Base-by-base conservation (phyloP, 2,329 filamentous ascomycete species). In the Penicillium thymicola region DNA sequence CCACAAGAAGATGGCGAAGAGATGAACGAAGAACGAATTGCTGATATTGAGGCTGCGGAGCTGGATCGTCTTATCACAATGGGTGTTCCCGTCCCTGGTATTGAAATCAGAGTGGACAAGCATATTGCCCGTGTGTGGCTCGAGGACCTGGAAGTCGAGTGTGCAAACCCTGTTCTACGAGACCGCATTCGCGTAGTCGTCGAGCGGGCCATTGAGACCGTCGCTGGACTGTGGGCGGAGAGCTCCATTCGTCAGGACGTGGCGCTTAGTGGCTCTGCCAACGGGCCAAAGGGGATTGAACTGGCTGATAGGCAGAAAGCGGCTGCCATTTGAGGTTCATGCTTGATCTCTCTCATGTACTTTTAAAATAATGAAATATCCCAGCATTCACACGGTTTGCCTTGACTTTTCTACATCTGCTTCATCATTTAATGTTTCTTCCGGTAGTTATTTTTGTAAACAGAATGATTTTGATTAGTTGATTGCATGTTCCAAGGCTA, bases 111-210 rank as follows among this genome's bases (percentile, higher is more conserved):
- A 67, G 88, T 97, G 4, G 93, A 97, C 67, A 94, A 90, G 76
- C 88, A 92, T 76, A 81, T 88, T 51, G 94, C 93, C 7, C 89
- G 85, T 59, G 88, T 99, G 7, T 97, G 93, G 92, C 78, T 99
- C 38, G 94, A 97, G 79, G 86, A 89, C 64, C 75, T 97, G 43
- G 91, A 96, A 65, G 89, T 99, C 5, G 94, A 97, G 75, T 95
- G 91, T 72, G 78, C 78, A 53, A 91, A 91, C 62, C 85, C 86
- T 61, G 85, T 90, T 18, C 84, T 96, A 68, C 86, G 86, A 45
- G 93, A 96, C 72, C 82, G 94, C 57, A 90, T 99, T 5, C 84
- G 89, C 65, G 91, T 90, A 1, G 91, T 99, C 9, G 89, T 97
- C 11, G 93, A 97, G 73, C 82, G 92, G 63, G 92, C 89, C 0